These are phyloP conservation scores for Claviceps capensis DNA, from an alignment of 2,329 filamentous ascomycete genomes.

Conservation along the genomic window DNA sequence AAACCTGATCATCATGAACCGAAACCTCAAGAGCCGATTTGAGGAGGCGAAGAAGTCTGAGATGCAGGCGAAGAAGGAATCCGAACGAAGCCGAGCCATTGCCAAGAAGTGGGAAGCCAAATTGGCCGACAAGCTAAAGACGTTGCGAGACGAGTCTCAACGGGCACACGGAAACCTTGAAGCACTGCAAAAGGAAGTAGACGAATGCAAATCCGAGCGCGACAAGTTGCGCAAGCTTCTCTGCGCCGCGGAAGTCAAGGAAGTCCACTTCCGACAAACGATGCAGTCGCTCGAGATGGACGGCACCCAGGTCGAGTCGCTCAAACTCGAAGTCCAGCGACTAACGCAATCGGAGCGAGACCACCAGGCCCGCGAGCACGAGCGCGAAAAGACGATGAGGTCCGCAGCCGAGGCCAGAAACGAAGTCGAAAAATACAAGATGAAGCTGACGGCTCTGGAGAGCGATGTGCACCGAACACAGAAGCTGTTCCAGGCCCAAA, in stretches of 20 bases:
- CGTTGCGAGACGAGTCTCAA: conserved; percentile 56
- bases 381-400: conserved; percentile 42
- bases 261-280: conserved; percentile 49
- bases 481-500: conserved; percentile 33
- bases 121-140: conserved; percentile 50
- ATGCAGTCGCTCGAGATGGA: conserved; percentile 49
- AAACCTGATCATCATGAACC: conserved; percentile 64
- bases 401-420: conserved; percentile 44
- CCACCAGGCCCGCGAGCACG: conserved; percentile 49
- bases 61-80: conserved; percentile 56
- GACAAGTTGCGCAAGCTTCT: conserved; percentile 53
- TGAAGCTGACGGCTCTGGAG: conserved; percentile 40
- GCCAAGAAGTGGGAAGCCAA: conserved; percentile 69
- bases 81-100: conserved; percentile 55
- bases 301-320: conserved; percentile 43
- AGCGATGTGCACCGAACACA: conserved; percentile 30
- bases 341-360: conserved; percentile 48
- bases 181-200: conserved; percentile 42
- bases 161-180: conserved; percentile 46
- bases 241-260: conserved; percentile 54
- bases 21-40: conserved; percentile 56
- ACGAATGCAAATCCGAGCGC: conserved; percentile 43
- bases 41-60: conserved; percentile 60
- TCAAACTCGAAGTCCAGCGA: conserved; percentile 45
- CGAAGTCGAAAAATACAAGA: conserved; percentile 42